Evolutionary conservation across 192 early-diverging fungal species (phyloP), one percentile per base, ranked within the genome.

Genomic region (Coemansia sp.): DNA sequence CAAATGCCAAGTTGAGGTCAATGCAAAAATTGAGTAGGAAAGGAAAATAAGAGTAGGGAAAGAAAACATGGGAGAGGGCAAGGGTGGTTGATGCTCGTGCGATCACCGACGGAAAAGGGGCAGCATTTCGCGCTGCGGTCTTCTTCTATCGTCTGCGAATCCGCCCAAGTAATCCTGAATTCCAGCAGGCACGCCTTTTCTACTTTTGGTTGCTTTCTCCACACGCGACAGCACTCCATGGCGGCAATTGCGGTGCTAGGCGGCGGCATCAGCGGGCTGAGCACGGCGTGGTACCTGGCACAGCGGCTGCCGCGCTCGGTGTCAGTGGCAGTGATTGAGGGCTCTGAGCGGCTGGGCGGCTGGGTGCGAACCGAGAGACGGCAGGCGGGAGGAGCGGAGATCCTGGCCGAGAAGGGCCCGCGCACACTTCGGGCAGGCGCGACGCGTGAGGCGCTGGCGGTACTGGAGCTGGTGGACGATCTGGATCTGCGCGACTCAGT

Each of bases 261-360:
- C 29, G 93, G 90, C 27, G 95, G 95, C 25, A 88, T 98, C 60
- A 86, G 87, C 17, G 93, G 93, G 11, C 84, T 98, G 14, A 84
- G 86, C 33, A 77, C 90, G 3, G 91, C 91, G 3, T 93, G 84
- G 81, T 89, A 88, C 70, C 69, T 92, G 14, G 66, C 88, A 6
- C 74, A 74, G 25, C 55, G 58, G 25, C 56, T 81, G 25, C 67
- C 68, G 27, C 37, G 60, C n/a, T 52, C 53, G 4, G 74, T 77
- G 8, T 58, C 80, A n/a, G 81, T 98, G 18, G 80, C 79, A 5
- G 58, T 98, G 21, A 49, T 96, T 21, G 91, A 95, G 58, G 78
- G 68, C 9, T 58, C 82, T 8, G 58, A 82, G 23, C 83, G 87
- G 10, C 58, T 85, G 11, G 93, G 95, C 36, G 95, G 95, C 0